phyloP scores from a whole-genome alignment of 805 yeast genomes.

The Vanderwaltozyma tropicalis region DNA sequence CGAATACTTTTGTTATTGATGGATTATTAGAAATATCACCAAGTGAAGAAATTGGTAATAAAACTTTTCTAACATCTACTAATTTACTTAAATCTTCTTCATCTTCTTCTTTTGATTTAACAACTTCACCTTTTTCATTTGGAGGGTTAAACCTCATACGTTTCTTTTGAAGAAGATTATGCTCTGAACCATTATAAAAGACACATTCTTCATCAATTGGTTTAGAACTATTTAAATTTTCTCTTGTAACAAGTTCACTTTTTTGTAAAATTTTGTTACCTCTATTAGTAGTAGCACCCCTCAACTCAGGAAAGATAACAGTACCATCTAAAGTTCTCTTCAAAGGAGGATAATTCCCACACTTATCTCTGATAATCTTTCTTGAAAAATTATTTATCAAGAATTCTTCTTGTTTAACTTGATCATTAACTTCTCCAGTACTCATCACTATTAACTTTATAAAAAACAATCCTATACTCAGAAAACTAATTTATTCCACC shows the following conservation, averaged over 20 bases:
- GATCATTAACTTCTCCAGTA: too few species aligned
- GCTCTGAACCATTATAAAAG: conserved; percentile 30
- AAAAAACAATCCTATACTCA: too few species aligned
- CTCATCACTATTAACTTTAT: too few species aligned
- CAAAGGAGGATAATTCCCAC: conserved; percentile 26
- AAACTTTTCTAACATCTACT: conserved; percentile 45
- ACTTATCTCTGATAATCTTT: conserved; percentile 22
- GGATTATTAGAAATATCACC: conserved; percentile 67
- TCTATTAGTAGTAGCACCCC: conserved; percentile 38
- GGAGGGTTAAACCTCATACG: conserved; percentile 19
- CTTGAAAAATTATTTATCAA: conserved; percentile 18
- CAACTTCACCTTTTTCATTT: conserved; percentile 5
- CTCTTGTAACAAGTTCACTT: conserved; percentile 38
- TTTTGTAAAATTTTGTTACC: conserved; percentile 49
- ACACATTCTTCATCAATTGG: conserved; percentile 25
- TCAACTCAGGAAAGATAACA: conserved; percentile 16
- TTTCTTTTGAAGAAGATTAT: conserved; percentile 24
- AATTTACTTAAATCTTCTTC: conserved; percentile 36
- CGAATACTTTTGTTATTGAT: conserved; percentile 57
- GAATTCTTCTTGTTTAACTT: conserved; percentile 7
- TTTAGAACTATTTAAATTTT: conserved; percentile 29
- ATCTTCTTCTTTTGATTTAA: conserved; percentile 17
- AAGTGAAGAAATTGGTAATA: conserved; percentile 74
- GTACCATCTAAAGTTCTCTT: conserved; percentile 22
- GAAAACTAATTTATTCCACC: too few species aligned